These are phyloP conservation scores for Setaria italica DNA, from an alignment of 202 grass and related monocot species.

Conservation along the genomic window DNA sequence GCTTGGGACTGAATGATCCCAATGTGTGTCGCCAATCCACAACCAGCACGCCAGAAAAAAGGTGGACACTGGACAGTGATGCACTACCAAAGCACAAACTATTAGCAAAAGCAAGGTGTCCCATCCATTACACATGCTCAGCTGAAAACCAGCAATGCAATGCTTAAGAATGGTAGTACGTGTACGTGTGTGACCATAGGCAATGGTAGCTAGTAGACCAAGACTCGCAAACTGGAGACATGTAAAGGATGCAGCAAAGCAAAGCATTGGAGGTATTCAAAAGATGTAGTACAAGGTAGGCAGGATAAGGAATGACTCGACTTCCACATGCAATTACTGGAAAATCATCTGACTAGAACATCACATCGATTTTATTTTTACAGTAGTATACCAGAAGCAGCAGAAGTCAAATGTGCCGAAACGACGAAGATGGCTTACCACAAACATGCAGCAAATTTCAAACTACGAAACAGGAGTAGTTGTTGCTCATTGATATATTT, in stretches of 20 bases:
- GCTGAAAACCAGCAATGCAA: slow-evolving; percentile 10
- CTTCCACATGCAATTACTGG: slow-evolving; percentile 22
- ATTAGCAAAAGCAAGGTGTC: slow-evolving; percentile 28
- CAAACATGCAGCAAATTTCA: neutral
- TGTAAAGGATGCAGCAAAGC: neutral
- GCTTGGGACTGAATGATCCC: slow-evolving; percentile 2
- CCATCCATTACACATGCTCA: slow-evolving; percentile 5
- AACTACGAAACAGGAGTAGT: neutral
- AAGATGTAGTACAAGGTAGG: neutral
- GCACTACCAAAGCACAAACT: slow-evolving; percentile 45
- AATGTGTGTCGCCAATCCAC: neutral
- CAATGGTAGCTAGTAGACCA: slow-evolving; percentile 1
- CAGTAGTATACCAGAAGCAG: neutral
- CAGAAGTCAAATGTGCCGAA: slow-evolving; percentile 25
- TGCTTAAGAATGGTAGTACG: neutral
- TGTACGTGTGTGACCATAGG: slow-evolving; percentile 5
- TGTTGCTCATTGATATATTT: slow-evolving; percentile 23
- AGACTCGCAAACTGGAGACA: neutral
- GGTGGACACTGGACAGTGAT: slow-evolving; percentile 40
- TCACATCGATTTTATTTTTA: neutral
- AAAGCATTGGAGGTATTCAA: neutral
- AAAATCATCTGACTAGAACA: neutral
- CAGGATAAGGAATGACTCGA: neutral
- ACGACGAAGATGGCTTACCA: slow-evolving; percentile 30
- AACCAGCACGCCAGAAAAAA: neutral